Evolutionary conservation across 1,284 basidiomycete species (phyloP), one percentile per base, ranked within the genome.

Genomic region (Cryptococcus jaspeensis): DNA sequence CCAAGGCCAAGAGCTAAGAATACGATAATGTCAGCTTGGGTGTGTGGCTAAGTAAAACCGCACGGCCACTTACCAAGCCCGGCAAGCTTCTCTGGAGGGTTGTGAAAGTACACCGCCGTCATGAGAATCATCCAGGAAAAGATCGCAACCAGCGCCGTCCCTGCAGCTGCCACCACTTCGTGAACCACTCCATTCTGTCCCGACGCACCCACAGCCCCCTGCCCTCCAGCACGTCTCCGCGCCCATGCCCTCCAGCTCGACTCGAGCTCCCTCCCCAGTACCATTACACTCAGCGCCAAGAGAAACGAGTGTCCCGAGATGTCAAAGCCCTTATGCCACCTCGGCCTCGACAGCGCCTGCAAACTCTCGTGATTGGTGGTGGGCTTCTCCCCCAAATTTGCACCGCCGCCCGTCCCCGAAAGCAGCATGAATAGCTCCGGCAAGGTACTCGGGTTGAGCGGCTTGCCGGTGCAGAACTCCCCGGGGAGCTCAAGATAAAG

Each of bases 271-370:
- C 92, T 86, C 1, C 85, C 81, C 40, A 96, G 82, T 71, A 96
- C 87, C 18, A 96, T 80, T 8, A 84, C 80, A n/a, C 87, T 83
- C 78, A 96, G 84, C 1, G 89, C 89, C 64, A 98, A 83, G 60
- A 99, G 83, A 80, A 97, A 98, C 25, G 92, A 83, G 73, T 99
- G 95, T 2, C 94, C 94, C 0, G 91, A 94, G 13, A 98, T 85
- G 70, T 99, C 95, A 74, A 96, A 92, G 0, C 94, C 94, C 43
- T 63, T 62, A 16, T 63, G 59, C 83, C 86, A 69, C 84, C 84
- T 55, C 11, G 67, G 67, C 32, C 55, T 41, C 3, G 58, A 49
- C 2, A 58, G 42, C 12, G 60, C 52, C 35, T 41, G 42, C 4
- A 62, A 49, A 11, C 54, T 46, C 40, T 52, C 58, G 47, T 59